A percentile compares a stretch with the other conserved stretches of the same genome.
phyloP scores from a whole-genome alignment of 1,139 yeast species.

The Yamadazyma siamensis region DNA sequence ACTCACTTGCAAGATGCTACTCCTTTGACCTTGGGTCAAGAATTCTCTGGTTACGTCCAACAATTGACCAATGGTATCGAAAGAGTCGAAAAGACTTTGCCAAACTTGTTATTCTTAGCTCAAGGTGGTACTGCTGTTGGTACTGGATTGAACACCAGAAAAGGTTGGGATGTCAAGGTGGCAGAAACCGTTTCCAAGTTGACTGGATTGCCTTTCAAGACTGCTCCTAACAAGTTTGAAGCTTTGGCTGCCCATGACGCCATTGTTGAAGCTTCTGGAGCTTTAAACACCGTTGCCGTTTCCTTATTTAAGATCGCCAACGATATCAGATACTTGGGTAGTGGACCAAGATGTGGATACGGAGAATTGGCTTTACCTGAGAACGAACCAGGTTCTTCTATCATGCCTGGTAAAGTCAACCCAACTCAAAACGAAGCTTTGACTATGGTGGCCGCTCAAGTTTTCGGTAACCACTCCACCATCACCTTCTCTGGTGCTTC shows the following conservation, averaged over 20 bases:
- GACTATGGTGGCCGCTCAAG: conserved; percentile 98
- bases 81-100: conserved; percentile 75
- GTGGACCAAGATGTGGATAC: conserved; percentile 99
- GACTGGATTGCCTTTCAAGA: conserved; percentile 83
- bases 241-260: conserved; percentile 99
- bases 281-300: conserved; percentile 89
- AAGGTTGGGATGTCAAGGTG: conserved; percentile 82
- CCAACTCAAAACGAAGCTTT: conserved; percentile 99
- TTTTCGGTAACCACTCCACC: conserved; percentile 92
- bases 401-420: conserved; percentile 99
- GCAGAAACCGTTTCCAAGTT: conserved; percentile 76
- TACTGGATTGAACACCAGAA: conserved; percentile 91
- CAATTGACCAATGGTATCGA: conserved; percentile 88
- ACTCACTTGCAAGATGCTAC: conserved; percentile 99
- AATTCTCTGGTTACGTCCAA: conserved; percentile 93
- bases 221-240: conserved; percentile 98
- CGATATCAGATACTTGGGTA: conserved; percentile 95
- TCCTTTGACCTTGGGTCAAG: conserved; percentile 96
- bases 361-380: conserved; percentile 95
- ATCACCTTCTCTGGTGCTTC: conserved; percentile 97
- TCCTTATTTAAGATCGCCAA: conserved; percentile 95
- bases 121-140: conserved; percentile 99
- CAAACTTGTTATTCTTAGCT: conserved; percentile 77
- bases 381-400: conserved; percentile 98
- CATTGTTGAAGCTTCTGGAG: conserved; percentile 95